Conservation (phyloP, 176 grass and related monocot species). For the Oryza australiensis region DNA sequence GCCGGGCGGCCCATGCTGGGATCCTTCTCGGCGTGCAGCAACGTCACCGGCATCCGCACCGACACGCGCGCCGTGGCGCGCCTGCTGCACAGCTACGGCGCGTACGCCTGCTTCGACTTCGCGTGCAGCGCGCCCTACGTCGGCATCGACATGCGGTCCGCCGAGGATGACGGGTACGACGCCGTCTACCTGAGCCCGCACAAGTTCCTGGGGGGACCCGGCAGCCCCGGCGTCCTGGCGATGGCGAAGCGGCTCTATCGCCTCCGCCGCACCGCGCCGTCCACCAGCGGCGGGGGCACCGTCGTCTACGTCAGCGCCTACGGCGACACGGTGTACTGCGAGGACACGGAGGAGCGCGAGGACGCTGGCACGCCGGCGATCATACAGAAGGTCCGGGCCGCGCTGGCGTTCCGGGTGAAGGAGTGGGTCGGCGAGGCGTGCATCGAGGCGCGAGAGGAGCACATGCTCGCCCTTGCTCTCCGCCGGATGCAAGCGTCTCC, state of each 20-base stretch:
- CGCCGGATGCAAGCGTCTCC: conserved; percentile 21
- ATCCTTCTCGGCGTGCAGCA: conserved; percentile 79
- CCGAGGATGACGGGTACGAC: conserved; percentile 64
- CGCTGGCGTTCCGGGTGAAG: conserved; percentile 74
- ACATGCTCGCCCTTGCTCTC: conserved; percentile 32
- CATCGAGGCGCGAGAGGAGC: conserved; percentile 31
- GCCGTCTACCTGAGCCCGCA: conserved; percentile 78
- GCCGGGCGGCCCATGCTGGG: conserved; percentile 56
- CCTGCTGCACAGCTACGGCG: conserved; percentile 54
- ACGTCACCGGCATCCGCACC: conserved; percentile 58
- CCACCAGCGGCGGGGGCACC: conserved; percentile 70
- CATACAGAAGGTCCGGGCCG: conserved; percentile 70
- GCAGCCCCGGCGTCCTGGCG: conserved; percentile 62
- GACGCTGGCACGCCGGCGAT: conserved; percentile 73
- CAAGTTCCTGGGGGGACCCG: conserved; percentile 77
- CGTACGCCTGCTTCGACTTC: conserved; percentile 85
- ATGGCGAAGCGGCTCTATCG: conserved; percentile 68
- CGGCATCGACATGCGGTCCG: conserved; percentile 65
- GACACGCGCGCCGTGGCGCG: conserved; percentile 60
- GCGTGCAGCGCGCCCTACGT: conserved; percentile 76
- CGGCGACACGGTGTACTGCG: conserved; percentile 65
- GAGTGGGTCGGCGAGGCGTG: conserved; percentile 58
- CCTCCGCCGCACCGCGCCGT: conserved; percentile 56
- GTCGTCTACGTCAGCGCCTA: conserved; percentile 75
- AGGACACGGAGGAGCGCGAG: conserved; percentile 70